Conservation (phyloP, 2,329 filamentous ascomycete genomes). For the Clarireedia hainanense region DNA sequence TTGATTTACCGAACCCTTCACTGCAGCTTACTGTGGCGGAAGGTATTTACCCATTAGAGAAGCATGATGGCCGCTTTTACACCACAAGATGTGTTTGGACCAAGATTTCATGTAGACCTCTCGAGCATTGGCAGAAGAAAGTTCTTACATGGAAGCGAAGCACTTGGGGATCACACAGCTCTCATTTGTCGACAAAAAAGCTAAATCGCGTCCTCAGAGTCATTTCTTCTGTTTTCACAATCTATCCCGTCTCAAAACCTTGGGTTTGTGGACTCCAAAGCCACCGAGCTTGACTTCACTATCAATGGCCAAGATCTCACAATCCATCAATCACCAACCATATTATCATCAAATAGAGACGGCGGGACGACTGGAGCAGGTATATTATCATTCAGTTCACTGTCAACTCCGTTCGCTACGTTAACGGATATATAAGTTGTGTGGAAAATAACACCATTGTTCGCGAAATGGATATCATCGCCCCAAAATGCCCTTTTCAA, state of each 20-base stretch:
- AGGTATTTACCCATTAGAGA: background rate
- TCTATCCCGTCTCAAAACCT: conserved; percentile 67
- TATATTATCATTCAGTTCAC: conserved; percentile 24
- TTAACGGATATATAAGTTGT: conserved; percentile 48
- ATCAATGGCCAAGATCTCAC: conserved; percentile 63
- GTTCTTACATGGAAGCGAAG: too few relatives aligned
- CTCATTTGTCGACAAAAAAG: too few relatives aligned
- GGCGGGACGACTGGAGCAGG: conserved; percentile 68
- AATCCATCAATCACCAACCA: conserved; percentile 74
- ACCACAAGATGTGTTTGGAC: too few relatives aligned
- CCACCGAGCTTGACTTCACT: conserved; percentile 55
- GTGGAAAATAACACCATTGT: conserved; percentile 82
- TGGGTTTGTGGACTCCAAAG: conserved; percentile 73
- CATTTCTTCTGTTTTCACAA: conserved; percentile 78
- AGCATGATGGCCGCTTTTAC: background rate
- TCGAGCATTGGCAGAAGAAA: too few relatives aligned
- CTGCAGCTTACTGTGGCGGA: background rate
- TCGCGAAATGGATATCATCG: conserved; percentile 71
- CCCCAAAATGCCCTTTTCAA: conserved; percentile 55
- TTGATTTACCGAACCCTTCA: background rate
- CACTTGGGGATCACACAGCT: too few relatives aligned
- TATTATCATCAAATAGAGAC: conserved; percentile 68
- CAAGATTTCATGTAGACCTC: too few relatives aligned
- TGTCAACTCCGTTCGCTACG: background rate
- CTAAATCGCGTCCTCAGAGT: conserved; percentile 49